Conservation (phyloP, 78 protist species). For the Dictyostelium discoideum region DNA sequence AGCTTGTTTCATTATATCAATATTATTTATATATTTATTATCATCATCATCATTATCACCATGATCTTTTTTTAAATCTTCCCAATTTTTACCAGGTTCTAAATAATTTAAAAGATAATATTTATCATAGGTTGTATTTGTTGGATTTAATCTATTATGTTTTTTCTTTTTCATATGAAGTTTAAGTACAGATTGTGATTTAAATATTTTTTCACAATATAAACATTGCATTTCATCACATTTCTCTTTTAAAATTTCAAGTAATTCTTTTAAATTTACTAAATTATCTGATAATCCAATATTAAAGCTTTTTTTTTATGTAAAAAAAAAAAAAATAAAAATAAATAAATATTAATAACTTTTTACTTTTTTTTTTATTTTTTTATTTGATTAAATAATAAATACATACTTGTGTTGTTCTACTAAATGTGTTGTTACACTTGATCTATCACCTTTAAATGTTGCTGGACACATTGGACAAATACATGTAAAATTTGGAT, state of each 20-base stretch:
- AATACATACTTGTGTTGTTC: constrained; percentile 56
- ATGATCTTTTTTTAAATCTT: constrained; percentile 55
- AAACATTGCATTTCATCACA: constrained; percentile 50
- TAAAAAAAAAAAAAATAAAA: too few relatives aligned
- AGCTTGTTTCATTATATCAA: constrained; percentile 38
- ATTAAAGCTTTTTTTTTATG: constrained; percentile 34
- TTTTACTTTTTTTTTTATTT: not conserved
- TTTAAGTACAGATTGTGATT: constrained; percentile 41
- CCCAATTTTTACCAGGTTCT: constrained; percentile 77
- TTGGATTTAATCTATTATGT: constrained; percentile 71
- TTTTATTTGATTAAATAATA: not conserved
- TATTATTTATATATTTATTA: not conserved
- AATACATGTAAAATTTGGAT: constrained; percentile 19
- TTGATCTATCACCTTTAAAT: constrained; percentile 58
- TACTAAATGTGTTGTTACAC: constrained; percentile 28
- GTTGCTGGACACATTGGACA: constrained; percentile 71
- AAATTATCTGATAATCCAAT: constrained; percentile 78
- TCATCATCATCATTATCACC: not conserved
- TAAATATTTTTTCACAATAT: constrained; percentile 79
- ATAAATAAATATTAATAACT: not conserved
- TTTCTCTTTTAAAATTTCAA: constrained; percentile 22
- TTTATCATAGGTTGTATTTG: constrained; percentile 73
- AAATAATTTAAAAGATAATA: constrained; percentile 79
- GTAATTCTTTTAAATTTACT: constrained; percentile 70
- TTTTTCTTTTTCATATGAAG: constrained; percentile 83